These are phyloP conservation scores for Dendrocalamus sinicus DNA, from an alignment of 176 grass and related monocot species.

Conservation along the genomic window DNA sequence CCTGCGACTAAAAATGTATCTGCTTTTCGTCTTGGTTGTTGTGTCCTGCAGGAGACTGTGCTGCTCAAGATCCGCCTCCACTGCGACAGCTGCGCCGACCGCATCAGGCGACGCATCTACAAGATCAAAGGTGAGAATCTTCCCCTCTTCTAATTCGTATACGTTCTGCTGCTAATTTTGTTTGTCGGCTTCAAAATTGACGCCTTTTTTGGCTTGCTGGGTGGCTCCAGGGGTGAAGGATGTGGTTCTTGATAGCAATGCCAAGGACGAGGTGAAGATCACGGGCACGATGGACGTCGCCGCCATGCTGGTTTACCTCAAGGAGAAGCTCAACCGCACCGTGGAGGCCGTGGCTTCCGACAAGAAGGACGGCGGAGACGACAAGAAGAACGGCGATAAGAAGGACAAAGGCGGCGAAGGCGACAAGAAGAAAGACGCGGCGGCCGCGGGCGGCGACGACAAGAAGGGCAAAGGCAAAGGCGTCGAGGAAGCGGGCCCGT, in stretches of 20 bases:
- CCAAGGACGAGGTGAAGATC: conserved; percentile 75
- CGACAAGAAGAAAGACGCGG: conserved; percentile 9
- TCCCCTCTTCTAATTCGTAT: not conserved
- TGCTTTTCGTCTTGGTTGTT: not conserved
- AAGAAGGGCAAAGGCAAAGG: conserved; percentile 46
- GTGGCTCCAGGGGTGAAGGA: conserved; percentile 67
- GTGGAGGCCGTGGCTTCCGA: conserved; percentile 61
- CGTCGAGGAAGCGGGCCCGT: conserved; percentile 40
- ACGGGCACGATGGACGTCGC: conserved; percentile 74
- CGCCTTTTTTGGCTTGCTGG: not conserved
- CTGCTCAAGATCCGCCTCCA: conserved; percentile 86
- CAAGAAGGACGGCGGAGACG: conserved; percentile 48
- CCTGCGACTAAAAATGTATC: conserved; percentile 34
- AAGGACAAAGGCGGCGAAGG: conserved; percentile 36
- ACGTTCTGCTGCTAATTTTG: not conserved
- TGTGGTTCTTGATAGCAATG: conserved; percentile 59
- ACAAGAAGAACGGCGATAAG: conserved; percentile 14
- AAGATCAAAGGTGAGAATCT: conserved; percentile 74
- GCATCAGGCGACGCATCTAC: conserved; percentile 66
- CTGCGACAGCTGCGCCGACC: conserved; percentile 83
- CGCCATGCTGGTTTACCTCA: conserved; percentile 57
- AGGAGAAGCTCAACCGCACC: conserved; percentile 71
- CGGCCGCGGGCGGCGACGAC: not conserved
- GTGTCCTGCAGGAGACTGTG: conserved; percentile 53
- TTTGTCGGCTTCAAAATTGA: not conserved